Evolutionary conservation across 2,329 filamentous ascomycete genomes (phyloP), one percentile per base, ranked within the genome.

Genomic region (Talaromyces albobiverticillius): DNA sequence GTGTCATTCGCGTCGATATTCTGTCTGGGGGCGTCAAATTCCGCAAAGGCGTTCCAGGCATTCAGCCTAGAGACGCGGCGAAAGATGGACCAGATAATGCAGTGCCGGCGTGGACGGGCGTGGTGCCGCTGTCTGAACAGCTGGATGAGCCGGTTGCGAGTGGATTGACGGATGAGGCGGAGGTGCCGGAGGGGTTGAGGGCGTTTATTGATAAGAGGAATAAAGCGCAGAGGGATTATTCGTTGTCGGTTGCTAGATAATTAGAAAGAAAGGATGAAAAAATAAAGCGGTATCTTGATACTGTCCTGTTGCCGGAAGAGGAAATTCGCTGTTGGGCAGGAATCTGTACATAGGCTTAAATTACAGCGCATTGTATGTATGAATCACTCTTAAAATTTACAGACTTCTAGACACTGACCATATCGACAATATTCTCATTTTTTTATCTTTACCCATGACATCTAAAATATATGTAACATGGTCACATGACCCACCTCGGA

Each of bases 1-100:
- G 31, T 16, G 42, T 57, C 26, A 49, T 57, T 10, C 41, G 47
- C 9, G 55, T 57, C 9, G 48, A 47, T 32, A 50, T 57, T 9
- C 26, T 52, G 14, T 38, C n/a, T 10, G 23, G 42, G 10, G 34
- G 42, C 6, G 16, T 53, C n/a, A 57, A 57, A 29, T 23, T 46
- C 7, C 46, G 53, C 14, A 46, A 23, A 16, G 55, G 51, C n/a
- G 43, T 51, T 11, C 47, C 54, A 14, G 53, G 36, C 4, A 53
- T 53, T 11, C 52, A 55, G 16, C 55, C 52, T 13, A 31, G 47
- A 23, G 41, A 48, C 23, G 11, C 34, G 22, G 29, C 40, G n/a
- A 57, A 54, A 16, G 51, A 54, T 18, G 51, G 42, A 11, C 46
- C 51, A 29, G 51, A 51, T 18, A 14, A 38, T 51, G 47, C 41